Evolutionary conservation across 371 early-diverging fungal genomes (phyloP).

Genomic region (Mortierella sp.): DNA sequence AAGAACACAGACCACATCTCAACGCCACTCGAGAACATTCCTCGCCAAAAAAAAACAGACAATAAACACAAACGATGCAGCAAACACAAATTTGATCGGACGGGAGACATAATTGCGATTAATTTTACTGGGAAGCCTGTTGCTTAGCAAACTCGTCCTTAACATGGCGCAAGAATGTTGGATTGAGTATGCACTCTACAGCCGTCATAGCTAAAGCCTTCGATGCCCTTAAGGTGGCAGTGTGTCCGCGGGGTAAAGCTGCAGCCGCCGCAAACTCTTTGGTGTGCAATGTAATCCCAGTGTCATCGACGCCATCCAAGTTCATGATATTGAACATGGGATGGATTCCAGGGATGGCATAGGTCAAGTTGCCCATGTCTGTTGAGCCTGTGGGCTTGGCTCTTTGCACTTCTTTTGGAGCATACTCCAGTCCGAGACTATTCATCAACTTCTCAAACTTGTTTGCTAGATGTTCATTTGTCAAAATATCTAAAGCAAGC

Average conservation of each 20-base stretch:
- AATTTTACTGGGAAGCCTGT: background rate
- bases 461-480: constrained; percentile 60
- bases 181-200: constrained; percentile 55
- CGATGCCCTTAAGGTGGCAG: constrained; percentile 67
- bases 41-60: background rate
- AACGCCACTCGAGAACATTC: constrained; percentile 6
- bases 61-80: background rate
- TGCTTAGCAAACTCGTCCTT: constrained; percentile 46
- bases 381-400: constrained; percentile 58
- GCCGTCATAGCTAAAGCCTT: constrained; percentile 59
- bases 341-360: constrained; percentile 68
- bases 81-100: background rate
- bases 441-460: constrained; percentile 63
- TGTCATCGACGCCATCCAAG: constrained; percentile 41
- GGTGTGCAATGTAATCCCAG: constrained; percentile 60
- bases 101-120: too few relatives aligned
- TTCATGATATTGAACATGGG: constrained; percentile 67
- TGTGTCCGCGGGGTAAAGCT: constrained; percentile 59
- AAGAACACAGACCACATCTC: background rate
- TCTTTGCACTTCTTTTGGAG: constrained; percentile 38
- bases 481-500: constrained; percentile 58
- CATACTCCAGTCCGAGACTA: constrained; percentile 33
- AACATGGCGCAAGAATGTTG: constrained; percentile 52
- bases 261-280: constrained; percentile 63
- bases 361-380: constrained; percentile 75